phyloP scores from a whole-genome alignment of 2,329 filamentous ascomycete genomes.

The Akanthomyces uredinophilus region DNA sequence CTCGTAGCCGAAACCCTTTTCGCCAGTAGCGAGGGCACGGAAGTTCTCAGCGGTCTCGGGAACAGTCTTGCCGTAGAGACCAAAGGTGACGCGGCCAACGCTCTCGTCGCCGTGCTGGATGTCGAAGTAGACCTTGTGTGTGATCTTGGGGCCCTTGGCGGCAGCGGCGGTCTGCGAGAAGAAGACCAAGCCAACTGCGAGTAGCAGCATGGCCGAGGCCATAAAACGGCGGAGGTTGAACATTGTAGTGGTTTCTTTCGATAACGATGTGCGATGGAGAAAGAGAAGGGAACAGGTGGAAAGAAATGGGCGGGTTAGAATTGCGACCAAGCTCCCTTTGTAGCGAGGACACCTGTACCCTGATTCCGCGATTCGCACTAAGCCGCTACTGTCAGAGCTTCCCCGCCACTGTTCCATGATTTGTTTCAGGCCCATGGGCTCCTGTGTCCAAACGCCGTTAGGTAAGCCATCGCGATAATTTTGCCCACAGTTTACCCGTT shows the following conservation, averaged over 20 bases:
- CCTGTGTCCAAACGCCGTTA: conserved; percentile 1
- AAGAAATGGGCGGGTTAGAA: conserved; percentile 19
- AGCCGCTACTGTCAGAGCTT: conserved; percentile 2
- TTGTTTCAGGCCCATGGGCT: conserved; percentile 11
- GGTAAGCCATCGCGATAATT: conserved; percentile 1
- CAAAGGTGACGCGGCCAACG: conserved; percentile 71
- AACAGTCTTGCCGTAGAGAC: conserved; percentile 82
- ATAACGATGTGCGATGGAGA: conserved; percentile 1
- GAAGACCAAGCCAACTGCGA: conserved; percentile 69
- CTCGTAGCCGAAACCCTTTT: conserved; percentile 82
- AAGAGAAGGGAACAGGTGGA: conserved; percentile 3
- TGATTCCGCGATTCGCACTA: conserved; percentile 12
- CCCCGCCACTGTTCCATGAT: conserved; percentile 6
- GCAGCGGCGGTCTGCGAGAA: conserved; percentile 71
- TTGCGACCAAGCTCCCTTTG: conserved; percentile 6
- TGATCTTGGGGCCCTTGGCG: conserved; percentile 88
- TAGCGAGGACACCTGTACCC: conserved; percentile 16
- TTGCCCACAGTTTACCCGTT: conserved; percentile 26
- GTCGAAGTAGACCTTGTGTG: conserved; percentile 90
- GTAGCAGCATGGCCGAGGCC: conserved; percentile 67
- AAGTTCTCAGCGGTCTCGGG: conserved; percentile 72
- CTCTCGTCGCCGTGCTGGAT: conserved; percentile 69
- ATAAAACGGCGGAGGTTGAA: conserved; percentile 67
- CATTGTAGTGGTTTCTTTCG: conserved; percentile 49
- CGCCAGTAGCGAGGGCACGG: conserved; percentile 74